Evolutionary conservation across 371 early-diverging fungal genomes (phyloP), one percentile per base, ranked within the genome.

Genomic region (Mucor plumbeus): DNA sequence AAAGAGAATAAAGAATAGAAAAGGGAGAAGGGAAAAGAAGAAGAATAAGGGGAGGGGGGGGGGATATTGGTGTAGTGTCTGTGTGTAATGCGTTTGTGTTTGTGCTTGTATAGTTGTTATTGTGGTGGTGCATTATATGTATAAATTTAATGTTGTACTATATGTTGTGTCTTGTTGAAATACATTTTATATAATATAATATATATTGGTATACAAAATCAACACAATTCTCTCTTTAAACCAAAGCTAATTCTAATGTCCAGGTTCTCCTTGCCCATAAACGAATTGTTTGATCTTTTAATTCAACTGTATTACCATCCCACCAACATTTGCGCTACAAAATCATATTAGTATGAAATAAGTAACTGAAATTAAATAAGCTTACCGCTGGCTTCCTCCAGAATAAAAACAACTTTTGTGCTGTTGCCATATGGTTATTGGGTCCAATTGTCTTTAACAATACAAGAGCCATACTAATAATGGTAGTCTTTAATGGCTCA

Each of bases 211-310:
- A n/a, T 44, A 38, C 38, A 38, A 38, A 11, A 9, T 9, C 0
- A 38, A 9, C 1, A 11, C 38, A 38, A 38, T 44, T n/a, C 39
- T 56, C n/a, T 19, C 26, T 26, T 80, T 87, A 91, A 53, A 91
- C 87, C 36, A 93, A 79, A 43, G 90, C 92, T 68, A 94, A 75
- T 73, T 94, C 94, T 63, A 94, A 76, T 13, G 93, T 92, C 94
- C 94, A 94, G 41, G 91, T 92, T 60, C 93, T 83, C 73, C 94
- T 80, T 71, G 91, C 91, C 94, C 94, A 94, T 63, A 94, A 72
- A 67, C 90, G 82, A 56, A 92, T 85, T 13, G 88, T 78, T 60
- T 87, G 78, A 66, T 83, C 81, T 41, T 85, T 82, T 6, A 91
- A 76, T 65, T 87, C 85, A 21, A 89, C 84, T 57, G 90, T 87